These are phyloP conservation scores for Dissophora globulifera DNA, from an alignment of 192 early-diverging fungal species.

Conservation along the genomic window DNA sequence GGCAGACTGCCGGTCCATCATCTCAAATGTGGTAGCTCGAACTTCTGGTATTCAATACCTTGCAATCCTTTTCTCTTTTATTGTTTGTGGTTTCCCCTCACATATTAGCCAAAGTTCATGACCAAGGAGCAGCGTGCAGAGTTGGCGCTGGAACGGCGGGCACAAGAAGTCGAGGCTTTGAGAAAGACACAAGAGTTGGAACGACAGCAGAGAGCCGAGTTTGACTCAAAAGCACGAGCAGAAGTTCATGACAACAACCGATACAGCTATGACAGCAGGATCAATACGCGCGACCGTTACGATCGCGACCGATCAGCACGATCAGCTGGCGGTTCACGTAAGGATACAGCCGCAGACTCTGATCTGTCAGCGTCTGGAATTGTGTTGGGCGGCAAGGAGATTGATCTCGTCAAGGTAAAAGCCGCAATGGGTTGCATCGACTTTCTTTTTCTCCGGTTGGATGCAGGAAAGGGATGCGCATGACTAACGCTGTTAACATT, in stretches of 20 bases:
- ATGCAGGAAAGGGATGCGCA: no score
- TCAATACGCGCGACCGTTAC: constrained; percentile 16
- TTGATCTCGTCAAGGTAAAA: constrained; percentile 40
- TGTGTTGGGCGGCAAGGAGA: constrained; percentile 40
- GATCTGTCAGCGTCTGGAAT: constrained; percentile 21
- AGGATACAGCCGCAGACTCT: constrained; percentile 5
- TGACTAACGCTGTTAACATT: no score
- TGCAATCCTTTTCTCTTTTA: background rate
- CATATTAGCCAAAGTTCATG: constrained; percentile 80
- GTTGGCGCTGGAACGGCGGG: constrained; percentile 83
- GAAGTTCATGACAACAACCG: constrained; percentile 55
- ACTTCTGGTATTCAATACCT: no score
- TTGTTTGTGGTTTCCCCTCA: no score
- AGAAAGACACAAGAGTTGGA: constrained; percentile 72
- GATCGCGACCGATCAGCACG: constrained; percentile 9
- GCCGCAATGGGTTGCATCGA: no score
- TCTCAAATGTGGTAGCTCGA: no score
- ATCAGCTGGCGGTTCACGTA: constrained; percentile 12
- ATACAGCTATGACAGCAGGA: constrained; percentile 46
- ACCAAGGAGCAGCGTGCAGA: constrained; percentile 92
- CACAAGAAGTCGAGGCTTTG: constrained; percentile 82
- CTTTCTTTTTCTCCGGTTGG: no score
- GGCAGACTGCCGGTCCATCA: no score
- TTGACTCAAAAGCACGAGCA: constrained; percentile 63
- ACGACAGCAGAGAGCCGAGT: constrained; percentile 62